Base-by-base conservation (phyloP, 169 alveolate genomes). In the Babesia bovis region DNA sequence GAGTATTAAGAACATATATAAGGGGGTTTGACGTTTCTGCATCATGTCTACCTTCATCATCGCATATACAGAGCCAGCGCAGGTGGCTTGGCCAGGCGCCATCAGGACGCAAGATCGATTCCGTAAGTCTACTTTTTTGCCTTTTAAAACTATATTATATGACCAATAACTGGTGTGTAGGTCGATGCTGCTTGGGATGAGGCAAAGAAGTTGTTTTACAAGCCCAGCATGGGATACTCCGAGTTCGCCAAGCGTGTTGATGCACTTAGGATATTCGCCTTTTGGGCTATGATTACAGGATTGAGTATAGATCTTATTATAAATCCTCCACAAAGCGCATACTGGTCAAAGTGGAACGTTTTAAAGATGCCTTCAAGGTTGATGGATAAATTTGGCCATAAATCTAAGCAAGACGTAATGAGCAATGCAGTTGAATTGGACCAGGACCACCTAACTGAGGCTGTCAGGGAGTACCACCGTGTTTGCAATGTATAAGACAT, bases 181-280 rank as follows among this genome's bases (percentile, higher is more conserved):
- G 36, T 67, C 9, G 87, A 78, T 30, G 50, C 83, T 4, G 66
- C 87, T 17, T 78, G 87, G 82, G 85, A 66, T 23, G 89, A 83
- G 66, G 90, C 89, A 23, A 70, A 78, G 66, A 79, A 83, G 56
- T 45, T 83, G 32, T 79, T 87, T 25, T 77, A 83, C 53, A 78
- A 60, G 44, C 72, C 67, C 15, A 41, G 85, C 47, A 55, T 77
- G 44, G 74, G 86, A 6, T 83, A 87, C 42, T 51, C 71, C 9
- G 92, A 87, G 38, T 83, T 87, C 77, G 84, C 85, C 15, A 83
- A 83, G 53, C 71, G 87, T 33, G 86, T 83, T 30, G 92, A 87
- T 28, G 70, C 90, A 30, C 30, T 87, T 10, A 61, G 92, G 36
- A 42, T 87, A 51, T 78, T 87, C 59, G 68, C 82, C 12, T 87